Conservation (phyloP, 441 rosid species). For the Sinapis alba region DNA sequence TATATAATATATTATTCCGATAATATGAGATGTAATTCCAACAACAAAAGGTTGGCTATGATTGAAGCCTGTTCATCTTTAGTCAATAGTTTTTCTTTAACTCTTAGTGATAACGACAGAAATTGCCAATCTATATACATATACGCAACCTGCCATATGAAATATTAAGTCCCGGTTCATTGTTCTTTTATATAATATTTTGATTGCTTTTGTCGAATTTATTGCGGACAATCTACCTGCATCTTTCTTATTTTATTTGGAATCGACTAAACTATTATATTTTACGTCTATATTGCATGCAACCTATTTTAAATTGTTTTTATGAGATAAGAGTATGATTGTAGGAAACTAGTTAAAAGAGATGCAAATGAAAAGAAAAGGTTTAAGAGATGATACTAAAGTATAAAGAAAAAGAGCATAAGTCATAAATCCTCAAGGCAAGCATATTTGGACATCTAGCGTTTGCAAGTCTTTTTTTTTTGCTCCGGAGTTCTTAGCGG, state of each 20-base stretch:
- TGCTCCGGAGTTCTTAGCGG: too few species aligned
- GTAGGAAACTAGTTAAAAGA: background rate
- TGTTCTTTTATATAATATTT: conserved; percentile 24
- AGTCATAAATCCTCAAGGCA: background rate
- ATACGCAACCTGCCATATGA: conserved; percentile 29
- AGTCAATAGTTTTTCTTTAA: conserved; percentile 16
- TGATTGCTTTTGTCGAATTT: conserved; percentile 36
- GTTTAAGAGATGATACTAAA: background rate
- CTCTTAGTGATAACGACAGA: conserved; percentile 30
- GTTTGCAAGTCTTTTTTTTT: background rate
- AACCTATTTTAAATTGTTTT: background rate
- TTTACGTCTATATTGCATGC: conserved; percentile 18
- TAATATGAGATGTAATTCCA: conserved; percentile 22
- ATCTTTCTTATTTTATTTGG: conserved; percentile 28
- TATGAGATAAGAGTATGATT: background rate
- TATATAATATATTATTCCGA: conserved; percentile 26
- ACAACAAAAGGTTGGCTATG: conserved; percentile 25
- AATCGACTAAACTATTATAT: conserved; percentile 2
- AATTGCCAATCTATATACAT: conserved; percentile 24
- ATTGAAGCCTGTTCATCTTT: conserved; percentile 32
- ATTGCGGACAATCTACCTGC: conserved; percentile 28
- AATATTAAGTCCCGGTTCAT: conserved; percentile 31
- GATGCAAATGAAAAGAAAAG: background rate
- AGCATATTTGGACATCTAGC: background rate
- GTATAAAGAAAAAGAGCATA: background rate